A percentile compares a stretch with the other conserved stretches of the same genome.
Evolutionary conservation across 768 basidiomycete species (phyloP).

Genomic region (Pilatotrama ljubarskyi): DNA sequence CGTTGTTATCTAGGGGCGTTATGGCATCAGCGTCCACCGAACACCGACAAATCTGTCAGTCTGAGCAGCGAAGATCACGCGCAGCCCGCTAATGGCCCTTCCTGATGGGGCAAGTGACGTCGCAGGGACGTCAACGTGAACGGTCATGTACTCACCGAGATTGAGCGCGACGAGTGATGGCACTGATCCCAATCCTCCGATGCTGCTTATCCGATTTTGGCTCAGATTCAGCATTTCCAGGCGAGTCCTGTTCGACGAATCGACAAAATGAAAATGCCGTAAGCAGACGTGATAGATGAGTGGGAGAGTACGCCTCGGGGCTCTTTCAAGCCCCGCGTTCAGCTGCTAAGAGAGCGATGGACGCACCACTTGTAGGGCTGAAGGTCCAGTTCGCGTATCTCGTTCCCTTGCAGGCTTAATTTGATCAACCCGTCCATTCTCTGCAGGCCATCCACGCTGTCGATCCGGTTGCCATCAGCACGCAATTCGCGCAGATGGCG

Average conservation of each 20-base stretch:
- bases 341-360: neutral
- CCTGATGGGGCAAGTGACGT: constrained; percentile 14
- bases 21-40: constrained; percentile 11
- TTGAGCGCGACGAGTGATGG: constrained; percentile 72
- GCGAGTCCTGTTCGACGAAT: constrained; percentile 36
- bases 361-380: constrained; percentile 66
- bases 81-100: constrained; percentile 1
- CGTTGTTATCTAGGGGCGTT: constrained; percentile 64
- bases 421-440: constrained; percentile 80
- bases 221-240: constrained; percentile 85
- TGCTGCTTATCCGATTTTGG: constrained; percentile 62
- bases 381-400: constrained; percentile 63
- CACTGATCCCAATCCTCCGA: constrained; percentile 62
- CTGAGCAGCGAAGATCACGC: constrained; percentile 2
- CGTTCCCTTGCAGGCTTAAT: constrained; percentile 79
- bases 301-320: constrained; percentile 6
- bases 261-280: constrained; percentile 13
- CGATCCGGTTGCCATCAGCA: constrained; percentile 85
- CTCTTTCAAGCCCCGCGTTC: neutral
- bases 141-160: constrained; percentile 61
- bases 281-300: constrained; percentile 20
- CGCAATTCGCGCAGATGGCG: constrained; percentile 85
- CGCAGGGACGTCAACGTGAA: constrained; percentile 2
- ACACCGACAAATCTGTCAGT: constrained; percentile 8
- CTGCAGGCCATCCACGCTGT: constrained; percentile 72